Evolutionary conservation across 2,329 filamentous ascomycete genomes (phyloP).

Genomic region (Epichloe coenophiala): DNA sequence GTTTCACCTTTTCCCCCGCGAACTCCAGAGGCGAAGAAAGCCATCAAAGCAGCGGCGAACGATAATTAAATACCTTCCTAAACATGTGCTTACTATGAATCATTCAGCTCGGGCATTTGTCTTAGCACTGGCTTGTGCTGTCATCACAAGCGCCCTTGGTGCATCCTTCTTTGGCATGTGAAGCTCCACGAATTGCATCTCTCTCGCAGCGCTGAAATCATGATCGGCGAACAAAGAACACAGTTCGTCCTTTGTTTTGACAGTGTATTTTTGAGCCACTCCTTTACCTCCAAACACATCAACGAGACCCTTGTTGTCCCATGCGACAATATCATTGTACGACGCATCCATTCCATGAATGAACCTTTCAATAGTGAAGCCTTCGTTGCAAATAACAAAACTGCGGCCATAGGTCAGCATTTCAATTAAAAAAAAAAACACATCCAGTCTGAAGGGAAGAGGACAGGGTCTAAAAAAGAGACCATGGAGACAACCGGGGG

Average conservation of each 20-base stretch:
- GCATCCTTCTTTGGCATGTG: slow-evolving; percentile 72
- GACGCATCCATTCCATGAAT: slow-evolving; percentile 69
- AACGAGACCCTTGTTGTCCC: slow-evolving; percentile 59
- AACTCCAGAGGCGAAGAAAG: too few species aligned
- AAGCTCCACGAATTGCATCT: slow-evolving; percentile 63
- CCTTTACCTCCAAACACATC: slow-evolving; percentile 53
- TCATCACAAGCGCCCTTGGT: slow-evolving; percentile 53
- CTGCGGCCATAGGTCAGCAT: slow-evolving; percentile 18
- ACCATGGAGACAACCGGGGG: neutral
- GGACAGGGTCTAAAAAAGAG: neutral
- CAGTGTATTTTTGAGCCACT: slow-evolving; percentile 47
- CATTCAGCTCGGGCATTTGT: slow-evolving; percentile 41
- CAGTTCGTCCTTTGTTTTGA: slow-evolving; percentile 57
- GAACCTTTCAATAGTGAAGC: slow-evolving; percentile 78
- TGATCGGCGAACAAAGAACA: slow-evolving; percentile 49
- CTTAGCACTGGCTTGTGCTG: slow-evolving; percentile 56
- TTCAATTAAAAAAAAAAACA: neutral
- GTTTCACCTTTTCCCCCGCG: too few species aligned
- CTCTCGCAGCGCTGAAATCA: slow-evolving; percentile 44
- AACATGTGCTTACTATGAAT: neutral
- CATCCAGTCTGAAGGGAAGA: neutral
- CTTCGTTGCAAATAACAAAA: slow-evolving; percentile 78
- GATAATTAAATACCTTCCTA: too few species aligned
- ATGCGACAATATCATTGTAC: slow-evolving; percentile 71
- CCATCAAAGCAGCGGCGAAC: too few species aligned